phyloP scores from a whole-genome alignment of 2,329 filamentous ascomycete genomes.

The Alternaria infectoria region DNA sequence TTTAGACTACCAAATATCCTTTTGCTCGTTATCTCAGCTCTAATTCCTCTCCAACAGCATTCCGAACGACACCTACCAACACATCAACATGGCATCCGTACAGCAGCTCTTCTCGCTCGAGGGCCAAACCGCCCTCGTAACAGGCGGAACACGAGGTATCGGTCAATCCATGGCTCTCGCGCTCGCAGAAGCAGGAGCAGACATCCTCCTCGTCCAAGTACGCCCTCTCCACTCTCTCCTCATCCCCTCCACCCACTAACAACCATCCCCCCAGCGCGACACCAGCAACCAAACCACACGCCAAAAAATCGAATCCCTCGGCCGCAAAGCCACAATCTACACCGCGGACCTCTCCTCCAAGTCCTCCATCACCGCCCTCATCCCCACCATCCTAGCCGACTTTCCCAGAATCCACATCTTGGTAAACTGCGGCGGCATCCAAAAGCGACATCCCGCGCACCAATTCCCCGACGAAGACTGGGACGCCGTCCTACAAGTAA shows the following conservation, averaged over 20 bases:
- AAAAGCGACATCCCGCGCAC: slow-evolving; percentile 76
- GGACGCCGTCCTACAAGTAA: slow-evolving; percentile 83
- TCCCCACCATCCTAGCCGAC: slow-evolving; percentile 66
- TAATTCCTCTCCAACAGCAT: background rate
- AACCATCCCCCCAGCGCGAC: slow-evolving; percentile 55
- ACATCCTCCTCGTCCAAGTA: slow-evolving; percentile 59
- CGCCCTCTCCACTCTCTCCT: background rate
- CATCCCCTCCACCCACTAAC: background rate
- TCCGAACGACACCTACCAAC: slow-evolving; percentile 7
- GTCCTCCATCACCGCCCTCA: slow-evolving; percentile 65
- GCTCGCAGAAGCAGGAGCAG: slow-evolving; percentile 58
- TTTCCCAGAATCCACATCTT: slow-evolving; percentile 74
- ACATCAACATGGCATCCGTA: slow-evolving; percentile 36
- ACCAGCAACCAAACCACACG: slow-evolving; percentile 64
- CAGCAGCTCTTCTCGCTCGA: slow-evolving; percentile 57
- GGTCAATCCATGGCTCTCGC: slow-evolving; percentile 59
- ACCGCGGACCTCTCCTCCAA: slow-evolving; percentile 70
- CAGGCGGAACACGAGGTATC: slow-evolving; percentile 58
- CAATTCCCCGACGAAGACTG: slow-evolving; percentile 79
- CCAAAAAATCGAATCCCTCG: slow-evolving; percentile 67
- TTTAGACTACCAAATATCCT: background rate
- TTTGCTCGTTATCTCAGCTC: background rate
- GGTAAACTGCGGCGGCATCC: slow-evolving; percentile 87
- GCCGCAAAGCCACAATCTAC: slow-evolving; percentile 71
- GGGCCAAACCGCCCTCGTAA: slow-evolving; percentile 58